Base-by-base conservation (phyloP, 139 green algal genomes). In the Chlamydomonas sp. region DNA sequence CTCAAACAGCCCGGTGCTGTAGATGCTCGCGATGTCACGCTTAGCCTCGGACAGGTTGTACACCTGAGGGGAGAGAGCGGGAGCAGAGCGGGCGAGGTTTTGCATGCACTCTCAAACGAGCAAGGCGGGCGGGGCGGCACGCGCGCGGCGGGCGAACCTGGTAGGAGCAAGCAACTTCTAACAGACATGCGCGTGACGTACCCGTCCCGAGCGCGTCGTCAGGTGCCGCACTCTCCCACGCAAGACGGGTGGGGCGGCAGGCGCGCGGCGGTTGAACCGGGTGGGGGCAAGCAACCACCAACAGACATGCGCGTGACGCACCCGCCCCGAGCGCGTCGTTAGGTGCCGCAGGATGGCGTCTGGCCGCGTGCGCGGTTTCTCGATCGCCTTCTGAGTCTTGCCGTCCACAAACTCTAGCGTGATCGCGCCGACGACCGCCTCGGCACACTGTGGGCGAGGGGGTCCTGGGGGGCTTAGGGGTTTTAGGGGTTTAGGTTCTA, bases 1-100 rank as follows among this genome's bases (percentile, higher is more conserved):
- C 50, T 97, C 93, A 77, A 96, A 96, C 36, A 98, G 77, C 10
- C 93, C 93, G 67, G 91, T 97, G 62, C 75, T 76, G 73, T 95
- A 96, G 8, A 98, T 80, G n/a, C 78, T 81, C 35, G 96, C 90
- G 13, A 97, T 89, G 82, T 98, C 93, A 10, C 70, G 62, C 69
- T 86, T 80, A 26, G 89, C 89, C 50, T 89, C 70, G 58, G 76
- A 71, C 70, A 91, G 71, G 73, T 73, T 93, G 80, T 94, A 96
- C 39, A 96, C 81, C 73, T 85, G 76, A n/a, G n/a, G n/a, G n/a
- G 31, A 37, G 43, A 54, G 13, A 54, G 16, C 13, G 43, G 13
- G 16, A n/a, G 16, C 43, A 30, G 49, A 10, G 49, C 8, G 31
- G 8, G 16, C 49, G 49, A 10, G 16, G 8, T 61, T 20, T 5